These are phyloP conservation scores for Saccharomyces hybrid DNA, from an alignment of 1,139 yeast genomes.

Conservation along the genomic window DNA sequence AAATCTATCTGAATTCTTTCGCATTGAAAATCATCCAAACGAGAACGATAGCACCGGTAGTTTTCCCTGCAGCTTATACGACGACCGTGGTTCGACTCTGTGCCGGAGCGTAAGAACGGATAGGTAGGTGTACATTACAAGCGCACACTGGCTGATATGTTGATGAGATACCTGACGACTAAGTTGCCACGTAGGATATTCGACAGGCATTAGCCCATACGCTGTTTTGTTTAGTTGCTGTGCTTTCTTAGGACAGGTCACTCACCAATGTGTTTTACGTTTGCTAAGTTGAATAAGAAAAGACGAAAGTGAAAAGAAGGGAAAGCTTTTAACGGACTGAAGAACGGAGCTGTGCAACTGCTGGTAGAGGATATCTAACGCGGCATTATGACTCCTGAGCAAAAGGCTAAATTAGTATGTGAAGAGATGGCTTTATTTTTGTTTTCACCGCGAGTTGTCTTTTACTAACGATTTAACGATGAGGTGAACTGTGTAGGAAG, in stretches of 20 bases:
- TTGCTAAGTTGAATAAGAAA: not conserved
- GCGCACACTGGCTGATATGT: not conserved
- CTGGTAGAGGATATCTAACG: not conserved
- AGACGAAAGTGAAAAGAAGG: not conserved
- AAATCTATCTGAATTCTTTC: not conserved
- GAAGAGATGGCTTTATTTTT: not conserved
- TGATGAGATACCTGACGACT: too few species aligned
- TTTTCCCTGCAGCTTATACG: not conserved
- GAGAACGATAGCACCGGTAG: conserved; percentile 1
- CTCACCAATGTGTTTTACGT: not conserved
- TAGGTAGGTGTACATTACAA: not conserved
- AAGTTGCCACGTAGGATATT: too few species aligned
- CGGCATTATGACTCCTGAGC: conserved; percentile 43
- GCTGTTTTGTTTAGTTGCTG: not conserved
- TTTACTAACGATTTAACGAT: not conserved
- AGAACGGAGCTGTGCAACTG: not conserved
- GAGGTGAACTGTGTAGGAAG: conserved; percentile 33
- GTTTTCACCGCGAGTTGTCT: not conserved
- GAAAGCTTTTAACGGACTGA: not conserved
- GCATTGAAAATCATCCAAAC: not conserved
- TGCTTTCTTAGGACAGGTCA: not conserved
- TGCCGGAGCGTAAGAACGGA: not conserved
- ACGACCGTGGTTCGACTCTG: not conserved
- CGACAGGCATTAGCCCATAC: too few species aligned
- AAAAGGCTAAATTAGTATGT: conserved; percentile 33